A percentile compares a stretch with the other conserved stretches of the same genome.
Conservation (phyloP, 768 basidiomycete genomes). For the Termitomyces sp. region DNA sequence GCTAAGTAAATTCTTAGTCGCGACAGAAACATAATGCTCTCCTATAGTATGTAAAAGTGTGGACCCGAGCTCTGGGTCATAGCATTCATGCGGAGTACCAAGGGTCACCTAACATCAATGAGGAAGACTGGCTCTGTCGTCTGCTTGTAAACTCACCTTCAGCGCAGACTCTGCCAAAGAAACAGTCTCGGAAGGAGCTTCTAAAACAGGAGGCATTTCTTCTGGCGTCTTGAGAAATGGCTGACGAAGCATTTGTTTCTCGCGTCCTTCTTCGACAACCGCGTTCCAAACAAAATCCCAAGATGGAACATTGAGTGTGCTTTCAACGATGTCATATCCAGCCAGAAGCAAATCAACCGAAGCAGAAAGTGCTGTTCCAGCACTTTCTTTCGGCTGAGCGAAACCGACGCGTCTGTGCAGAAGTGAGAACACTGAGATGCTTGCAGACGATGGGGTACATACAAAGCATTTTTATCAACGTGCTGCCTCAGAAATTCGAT, state of each 20-base stretch:
- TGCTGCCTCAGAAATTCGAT: conserved; percentile 74
- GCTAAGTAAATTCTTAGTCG: conserved; percentile 53
- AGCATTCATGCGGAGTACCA: conserved; percentile 64
- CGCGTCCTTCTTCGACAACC: conserved; percentile 68
- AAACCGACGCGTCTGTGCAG: conserved; percentile 58
- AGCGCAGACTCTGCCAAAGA: conserved; percentile 61
- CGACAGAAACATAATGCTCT: conserved; percentile 46
- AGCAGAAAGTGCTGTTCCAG: conserved; percentile 30
- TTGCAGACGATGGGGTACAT: conserved; percentile 25
- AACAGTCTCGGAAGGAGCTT: conserved; percentile 31
- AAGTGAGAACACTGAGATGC: conserved; percentile 6
- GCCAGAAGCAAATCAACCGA: conserved; percentile 37
- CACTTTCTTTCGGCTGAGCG: conserved; percentile 34
- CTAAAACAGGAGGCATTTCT: conserved; percentile 25
- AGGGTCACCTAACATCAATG: conserved; percentile 58
- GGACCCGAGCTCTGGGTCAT: conserved; percentile 55
- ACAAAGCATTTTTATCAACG: conserved; percentile 86
- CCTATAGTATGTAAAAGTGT: conserved; percentile 51
- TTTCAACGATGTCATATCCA: conserved; percentile 48
- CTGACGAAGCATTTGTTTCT: conserved; percentile 57
- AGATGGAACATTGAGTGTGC: conserved; percentile 29
- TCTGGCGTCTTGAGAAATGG: conserved; percentile 43
- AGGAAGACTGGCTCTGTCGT: not conserved
- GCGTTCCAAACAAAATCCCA: conserved; percentile 78
- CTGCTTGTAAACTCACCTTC: conserved; percentile 42